A percentile compares a stretch with the other conserved stretches of the same genome.
Conservation (phyloP, 2,329 filamentous ascomycete species). For the Mycosphaerelloides madeirae region DNA sequence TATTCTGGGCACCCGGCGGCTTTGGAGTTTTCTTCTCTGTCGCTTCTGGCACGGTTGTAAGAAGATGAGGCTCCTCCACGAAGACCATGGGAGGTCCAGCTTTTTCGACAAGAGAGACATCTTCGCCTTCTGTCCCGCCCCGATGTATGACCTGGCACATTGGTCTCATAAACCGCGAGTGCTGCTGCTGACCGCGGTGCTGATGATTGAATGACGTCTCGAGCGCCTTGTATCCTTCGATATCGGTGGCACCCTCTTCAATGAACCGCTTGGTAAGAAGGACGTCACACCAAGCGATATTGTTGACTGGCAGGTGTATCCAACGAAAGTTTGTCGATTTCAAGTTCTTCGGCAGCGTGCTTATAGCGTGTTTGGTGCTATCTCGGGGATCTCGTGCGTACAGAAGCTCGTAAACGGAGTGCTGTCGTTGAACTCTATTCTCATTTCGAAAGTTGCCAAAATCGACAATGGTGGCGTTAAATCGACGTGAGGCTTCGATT, state of each 20-base stretch:
- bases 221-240: slow-evolving; percentile 59
- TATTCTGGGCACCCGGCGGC: background rate
- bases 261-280: slow-evolving; percentile 62
- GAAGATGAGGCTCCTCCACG: background rate
- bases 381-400: slow-evolving; percentile 17
- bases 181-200: slow-evolving; percentile 54
- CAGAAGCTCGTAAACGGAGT: slow-evolving; percentile 21
- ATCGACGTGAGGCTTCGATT: slow-evolving; percentile 18
- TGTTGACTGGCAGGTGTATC: slow-evolving; percentile 46
- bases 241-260: slow-evolving; percentile 58
- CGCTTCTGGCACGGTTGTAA: background rate
- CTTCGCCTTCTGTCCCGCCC: slow-evolving; percentile 12
- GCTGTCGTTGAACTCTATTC: slow-evolving; percentile 20
- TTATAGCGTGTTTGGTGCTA: slow-evolving; percentile 17
- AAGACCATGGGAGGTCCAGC: background rate
- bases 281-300: slow-evolving; percentile 59
- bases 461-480: slow-evolving; percentile 21
- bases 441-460: slow-evolving; percentile 25
- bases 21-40: background rate
- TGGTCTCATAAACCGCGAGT: slow-evolving; percentile 60
- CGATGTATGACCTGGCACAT: slow-evolving; percentile 37
- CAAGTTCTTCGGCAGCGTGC: slow-evolving; percentile 37
- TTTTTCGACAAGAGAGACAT: slow-evolving; percentile 2
- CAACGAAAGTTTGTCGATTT: slow-evolving; percentile 41
- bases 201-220: slow-evolving; percentile 59